Evolutionary conservation across 2,329 filamentous ascomycete species (phyloP).

Genomic region (Clonostachys rosea): DNA sequence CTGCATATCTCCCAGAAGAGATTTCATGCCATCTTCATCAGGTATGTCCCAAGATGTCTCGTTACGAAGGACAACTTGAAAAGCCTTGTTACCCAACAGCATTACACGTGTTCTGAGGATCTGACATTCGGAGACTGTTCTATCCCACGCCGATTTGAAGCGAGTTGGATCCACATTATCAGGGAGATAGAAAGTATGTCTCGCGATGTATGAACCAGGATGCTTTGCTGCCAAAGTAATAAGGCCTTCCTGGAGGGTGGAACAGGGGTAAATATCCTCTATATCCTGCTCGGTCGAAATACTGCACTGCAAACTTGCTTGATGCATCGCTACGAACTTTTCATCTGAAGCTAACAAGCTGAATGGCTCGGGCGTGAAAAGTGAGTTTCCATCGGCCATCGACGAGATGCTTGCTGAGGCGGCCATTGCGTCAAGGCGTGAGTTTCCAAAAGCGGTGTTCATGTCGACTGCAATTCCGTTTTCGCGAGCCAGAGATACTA

Average conservation of each 20-base stretch:
- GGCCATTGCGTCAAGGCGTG: neutral
- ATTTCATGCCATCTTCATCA: neutral
- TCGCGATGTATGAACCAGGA: constrained; percentile 23
- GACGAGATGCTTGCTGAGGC: neutral
- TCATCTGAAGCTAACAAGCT: neutral
- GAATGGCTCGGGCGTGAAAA: neutral
- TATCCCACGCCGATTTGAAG: constrained; percentile 6
- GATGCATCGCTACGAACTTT: neutral
- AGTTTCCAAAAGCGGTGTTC: neutral
- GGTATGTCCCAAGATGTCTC: neutral
- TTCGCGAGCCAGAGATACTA: neutral
- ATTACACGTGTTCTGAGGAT: neutral
- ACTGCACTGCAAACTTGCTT: neutral
- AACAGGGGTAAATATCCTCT: constrained; percentile 44
- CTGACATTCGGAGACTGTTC: neutral
- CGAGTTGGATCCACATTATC: constrained; percentile 7
- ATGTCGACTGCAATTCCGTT: neutral
- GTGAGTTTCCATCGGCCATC: neutral
- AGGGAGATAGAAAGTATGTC: constrained; percentile 12
- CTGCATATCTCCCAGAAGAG: neutral
- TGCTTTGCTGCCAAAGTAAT: constrained; percentile 37
- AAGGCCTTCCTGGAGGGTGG: constrained; percentile 41
- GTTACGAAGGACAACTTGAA: neutral
- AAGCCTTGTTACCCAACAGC: neutral
- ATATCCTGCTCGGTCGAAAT: constrained; percentile 8